Percentiles rank a stretch among this genome's conserved stretches.
These are phyloP conservation scores for Pseudogymnoascus sp. DNA, from an alignment of 2,329 filamentous ascomycete genomes.

Conservation along the genomic window DNA sequence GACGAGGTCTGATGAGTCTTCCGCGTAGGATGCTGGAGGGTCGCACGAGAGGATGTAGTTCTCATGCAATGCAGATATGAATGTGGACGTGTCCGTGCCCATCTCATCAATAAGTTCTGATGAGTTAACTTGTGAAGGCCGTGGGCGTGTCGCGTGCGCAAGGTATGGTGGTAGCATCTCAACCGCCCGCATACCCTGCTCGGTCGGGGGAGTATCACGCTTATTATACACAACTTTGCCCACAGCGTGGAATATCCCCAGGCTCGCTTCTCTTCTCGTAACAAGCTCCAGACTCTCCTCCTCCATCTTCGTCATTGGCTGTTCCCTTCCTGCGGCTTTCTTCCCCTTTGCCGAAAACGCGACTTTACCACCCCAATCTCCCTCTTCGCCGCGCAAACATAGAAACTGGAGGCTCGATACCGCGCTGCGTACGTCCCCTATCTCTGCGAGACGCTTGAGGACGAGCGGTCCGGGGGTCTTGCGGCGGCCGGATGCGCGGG, in stretches of 20 bases:
- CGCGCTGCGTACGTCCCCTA: conserved; percentile 90
- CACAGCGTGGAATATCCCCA: conserved; percentile 94
- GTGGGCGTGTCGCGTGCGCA: conserved; percentile 51
- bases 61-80: conserved; percentile 84
- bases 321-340: conserved; percentile 49
- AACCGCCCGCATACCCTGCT: conserved; percentile 35
- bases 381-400: conserved; percentile 71
- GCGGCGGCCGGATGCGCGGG: conserved; percentile 66
- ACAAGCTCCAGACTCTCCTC: conserved; percentile 73
- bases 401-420: conserved; percentile 88
- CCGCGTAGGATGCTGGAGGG: conserved; percentile 36
- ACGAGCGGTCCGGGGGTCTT: conserved; percentile 73
- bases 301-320: conserved; percentile 68
- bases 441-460: conserved; percentile 72
- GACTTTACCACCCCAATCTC: conserved; percentile 70
- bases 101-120: conserved; percentile 86
- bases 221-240: conserved; percentile 98
- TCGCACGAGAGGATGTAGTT: conserved; percentile 87
- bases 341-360: conserved; percentile 60
- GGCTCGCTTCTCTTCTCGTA: conserved; percentile 77
- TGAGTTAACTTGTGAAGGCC: conserved; percentile 58
- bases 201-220: conserved; percentile 47
- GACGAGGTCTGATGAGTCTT: conserved; percentile 60
- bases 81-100: conserved; percentile 85
- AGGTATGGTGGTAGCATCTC: conserved; percentile 57